Evolutionary conservation across 257 asterid species (phyloP).

Genomic region (Solanum piurae): DNA sequence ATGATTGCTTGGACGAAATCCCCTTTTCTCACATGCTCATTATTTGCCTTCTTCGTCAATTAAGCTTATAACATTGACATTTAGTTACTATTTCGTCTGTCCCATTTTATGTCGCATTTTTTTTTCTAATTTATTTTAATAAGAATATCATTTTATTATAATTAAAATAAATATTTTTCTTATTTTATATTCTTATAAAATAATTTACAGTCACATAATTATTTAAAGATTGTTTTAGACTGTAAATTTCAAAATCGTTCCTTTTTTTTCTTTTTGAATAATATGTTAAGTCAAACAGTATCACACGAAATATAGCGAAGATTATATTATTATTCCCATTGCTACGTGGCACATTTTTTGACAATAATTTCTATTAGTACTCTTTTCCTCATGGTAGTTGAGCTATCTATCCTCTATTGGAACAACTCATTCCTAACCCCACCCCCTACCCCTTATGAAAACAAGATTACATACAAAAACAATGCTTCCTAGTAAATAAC

Average conservation of each 20-base stretch:
- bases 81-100: background rate
- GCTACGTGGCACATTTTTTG: background rate
- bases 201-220: background rate
- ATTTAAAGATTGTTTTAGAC: too few species aligned
- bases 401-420: constrained; percentile 8
- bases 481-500: too few species aligned
- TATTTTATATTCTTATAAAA: too few species aligned
- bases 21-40: constrained; percentile 9
- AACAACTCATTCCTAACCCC: constrained; percentile 8
- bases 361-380: background rate
- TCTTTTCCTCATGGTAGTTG: constrained; percentile 14
- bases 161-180: too few species aligned
- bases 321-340: too few species aligned
- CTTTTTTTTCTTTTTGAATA: too few species aligned
- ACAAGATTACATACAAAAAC: background rate
- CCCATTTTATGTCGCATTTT: too few species aligned
- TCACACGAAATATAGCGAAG: fast-evolving
- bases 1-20: constrained; percentile 11
- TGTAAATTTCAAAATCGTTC: fast-evolving
- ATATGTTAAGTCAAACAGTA: background rate
- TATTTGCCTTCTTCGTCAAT: background rate
- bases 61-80: background rate
- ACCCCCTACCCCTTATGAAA: background rate
- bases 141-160: too few species aligned
- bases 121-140: too few species aligned